A percentile compares a stretch with the other conserved stretches of the same genome.
Conservation (phyloP, 768 basidiomycete species). For the Kwoniella bestiolae region DNA sequence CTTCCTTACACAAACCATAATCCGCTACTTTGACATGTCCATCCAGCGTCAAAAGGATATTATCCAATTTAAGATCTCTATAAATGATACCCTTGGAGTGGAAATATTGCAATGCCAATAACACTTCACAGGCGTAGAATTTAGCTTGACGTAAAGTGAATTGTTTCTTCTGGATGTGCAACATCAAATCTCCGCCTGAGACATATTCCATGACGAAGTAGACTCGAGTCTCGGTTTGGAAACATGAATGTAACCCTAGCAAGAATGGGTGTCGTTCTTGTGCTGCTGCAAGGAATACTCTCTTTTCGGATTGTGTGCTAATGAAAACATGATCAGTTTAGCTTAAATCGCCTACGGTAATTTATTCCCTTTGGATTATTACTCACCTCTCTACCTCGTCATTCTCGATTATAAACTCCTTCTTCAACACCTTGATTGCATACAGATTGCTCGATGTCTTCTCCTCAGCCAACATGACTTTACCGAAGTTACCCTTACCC, state of each 20-base stretch:
- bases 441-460: constrained; percentile 85
- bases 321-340: not conserved
- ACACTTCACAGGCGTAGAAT: constrained; percentile 96
- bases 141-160: constrained; percentile 98
- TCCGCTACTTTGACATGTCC: constrained; percentile 99
- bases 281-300: constrained; percentile 96
- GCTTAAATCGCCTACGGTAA: not conserved
- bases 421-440: constrained; percentile 99
- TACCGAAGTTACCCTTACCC: constrained; percentile 99
- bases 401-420: constrained; percentile 99
- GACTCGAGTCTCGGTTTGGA: constrained; percentile 98
- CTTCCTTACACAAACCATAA: constrained; percentile 98
- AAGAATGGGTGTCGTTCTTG: constrained; percentile 96
- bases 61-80: constrained; percentile 91
- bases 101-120: constrained; percentile 96
- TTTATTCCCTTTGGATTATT: not conserved
- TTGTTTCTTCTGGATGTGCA: constrained; percentile 98
- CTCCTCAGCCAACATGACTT: constrained; percentile 99
- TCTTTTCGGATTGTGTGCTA: constrained; percentile 98
- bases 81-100: constrained; percentile 99
- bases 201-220: constrained; percentile 99
- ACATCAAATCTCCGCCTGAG: constrained; percentile 97
- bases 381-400: constrained; percentile 97
- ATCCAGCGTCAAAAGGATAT: constrained; percentile 92
- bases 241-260: constrained; percentile 94